Conservation (phyloP, 1,139 yeast species). For the Candida sp. region DNA sequence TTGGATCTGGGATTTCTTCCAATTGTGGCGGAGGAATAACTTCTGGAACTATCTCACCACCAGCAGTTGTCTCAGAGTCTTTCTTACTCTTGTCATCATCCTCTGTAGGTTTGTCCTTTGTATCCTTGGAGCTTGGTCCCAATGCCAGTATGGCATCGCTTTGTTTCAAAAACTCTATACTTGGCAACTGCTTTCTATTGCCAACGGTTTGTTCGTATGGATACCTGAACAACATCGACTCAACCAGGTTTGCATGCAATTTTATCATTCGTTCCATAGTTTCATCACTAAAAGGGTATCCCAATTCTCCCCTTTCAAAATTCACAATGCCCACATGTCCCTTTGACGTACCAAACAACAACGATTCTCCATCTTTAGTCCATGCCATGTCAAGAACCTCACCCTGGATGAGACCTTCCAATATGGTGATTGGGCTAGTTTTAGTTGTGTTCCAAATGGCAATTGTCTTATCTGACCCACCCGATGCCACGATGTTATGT, state of each 20-base stretch:
- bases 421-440: constrained; percentile 73
- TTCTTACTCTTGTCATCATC: constrained; percentile 1
- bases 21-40: constrained; percentile 25
- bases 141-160: constrained; percentile 25
- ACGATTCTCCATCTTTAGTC: constrained; percentile 54
- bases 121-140: background rate
- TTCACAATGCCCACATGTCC: constrained; percentile 57
- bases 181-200: constrained; percentile 20
- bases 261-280: constrained; percentile 27
- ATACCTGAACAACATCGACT: constrained; percentile 35
- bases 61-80: constrained; percentile 4
- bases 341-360: constrained; percentile 57
- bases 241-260: constrained; percentile 28
- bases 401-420: constrained; percentile 63
- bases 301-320: constrained; percentile 61
- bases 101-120: constrained; percentile 7
- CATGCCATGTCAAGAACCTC: constrained; percentile 80
- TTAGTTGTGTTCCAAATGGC: constrained; percentile 88
- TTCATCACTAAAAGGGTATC: constrained; percentile 29
- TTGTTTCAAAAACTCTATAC: constrained; percentile 35
- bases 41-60: constrained; percentile 26
- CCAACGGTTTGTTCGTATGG: constrained; percentile 25
- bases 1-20: constrained; percentile 17
- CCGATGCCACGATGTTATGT: constrained; percentile 78
- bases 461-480: constrained; percentile 82